These are phyloP conservation scores for Penicillium griseofulvum DNA, from an alignment of 2,329 filamentous ascomycete species.

Conservation along the genomic window DNA sequence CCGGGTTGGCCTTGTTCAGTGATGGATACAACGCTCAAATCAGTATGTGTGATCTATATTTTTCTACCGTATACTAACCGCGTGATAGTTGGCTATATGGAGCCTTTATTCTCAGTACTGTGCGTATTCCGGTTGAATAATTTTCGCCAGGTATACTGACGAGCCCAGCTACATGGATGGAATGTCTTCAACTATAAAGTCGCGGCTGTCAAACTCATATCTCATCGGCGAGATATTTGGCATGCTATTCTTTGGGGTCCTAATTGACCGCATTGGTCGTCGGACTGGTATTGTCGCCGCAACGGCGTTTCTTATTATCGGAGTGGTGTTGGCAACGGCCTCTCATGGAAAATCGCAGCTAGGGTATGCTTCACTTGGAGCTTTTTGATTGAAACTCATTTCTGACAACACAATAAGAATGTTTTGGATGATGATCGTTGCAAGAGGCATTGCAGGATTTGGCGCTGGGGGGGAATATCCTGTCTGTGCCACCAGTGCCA, in stretches of 20 bases:
- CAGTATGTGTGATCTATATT: slow-evolving; percentile 15
- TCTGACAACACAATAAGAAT: slow-evolving; percentile 25
- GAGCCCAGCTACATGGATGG: slow-evolving; percentile 28
- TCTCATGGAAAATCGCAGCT: slow-evolving; percentile 41
- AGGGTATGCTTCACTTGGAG: slow-evolving; percentile 24
- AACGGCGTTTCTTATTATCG: slow-evolving; percentile 49
- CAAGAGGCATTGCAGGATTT: slow-evolving; percentile 26
- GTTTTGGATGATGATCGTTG: slow-evolving; percentile 52
- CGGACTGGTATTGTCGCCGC: slow-evolving; percentile 50
- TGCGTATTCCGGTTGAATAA: slow-evolving; percentile 2
- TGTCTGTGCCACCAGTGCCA: slow-evolving; percentile 26
- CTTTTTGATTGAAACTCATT: neutral
- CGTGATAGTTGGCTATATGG: slow-evolving; percentile 34
- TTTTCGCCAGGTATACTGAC: neutral
- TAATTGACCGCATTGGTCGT: slow-evolving; percentile 53
- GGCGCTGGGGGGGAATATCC: slow-evolving; percentile 46
- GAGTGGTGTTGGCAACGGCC: slow-evolving; percentile 49
- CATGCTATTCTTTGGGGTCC: slow-evolving; percentile 54
- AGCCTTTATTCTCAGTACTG: slow-evolving; percentile 35
- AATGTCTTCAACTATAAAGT: slow-evolving; percentile 44
- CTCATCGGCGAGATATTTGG: slow-evolving; percentile 57
- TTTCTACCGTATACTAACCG: slow-evolving; percentile 8
- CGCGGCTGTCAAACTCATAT: slow-evolving; percentile 55
- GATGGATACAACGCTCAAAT: slow-evolving; percentile 43
- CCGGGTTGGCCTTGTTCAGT: slow-evolving; percentile 39